These are phyloP conservation scores for Candida pini DNA, from an alignment of 805 yeast genomes.

Conservation along the genomic window DNA sequence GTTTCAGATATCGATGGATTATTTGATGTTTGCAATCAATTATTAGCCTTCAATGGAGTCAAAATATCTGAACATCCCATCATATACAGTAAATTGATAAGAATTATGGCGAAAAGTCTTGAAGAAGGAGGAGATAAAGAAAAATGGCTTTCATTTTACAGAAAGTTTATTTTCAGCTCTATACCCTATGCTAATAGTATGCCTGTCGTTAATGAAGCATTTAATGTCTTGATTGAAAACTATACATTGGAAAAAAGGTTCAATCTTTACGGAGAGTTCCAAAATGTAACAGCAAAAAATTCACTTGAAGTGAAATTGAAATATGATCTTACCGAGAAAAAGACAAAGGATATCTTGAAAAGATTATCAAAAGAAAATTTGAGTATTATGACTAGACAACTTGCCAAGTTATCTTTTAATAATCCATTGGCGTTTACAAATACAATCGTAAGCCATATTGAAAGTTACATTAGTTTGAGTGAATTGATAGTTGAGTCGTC, in stretches of 20 bases:
- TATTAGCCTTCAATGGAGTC: slow-evolving; percentile 51
- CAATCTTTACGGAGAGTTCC: slow-evolving; percentile 76
- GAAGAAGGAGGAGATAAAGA: slow-evolving; percentile 14
- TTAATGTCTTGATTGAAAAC: slow-evolving; percentile 37
- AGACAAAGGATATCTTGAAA: slow-evolving; percentile 72
- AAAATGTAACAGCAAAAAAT: slow-evolving; percentile 50
- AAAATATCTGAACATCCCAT: slow-evolving; percentile 42
- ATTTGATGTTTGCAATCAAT: slow-evolving; percentile 33
- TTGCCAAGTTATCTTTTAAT: slow-evolving; percentile 65
- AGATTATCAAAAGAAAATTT: slow-evolving; percentile 79
- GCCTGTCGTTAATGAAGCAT: slow-evolving; percentile 56
- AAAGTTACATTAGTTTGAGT: slow-evolving; percentile 84
- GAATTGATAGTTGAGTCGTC: slow-evolving; percentile 76
- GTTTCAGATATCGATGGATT: slow-evolving; percentile 39
- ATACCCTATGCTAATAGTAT: slow-evolving; percentile 51
- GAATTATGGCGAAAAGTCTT: slow-evolving; percentile 46
- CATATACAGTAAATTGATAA: slow-evolving; percentile 53
- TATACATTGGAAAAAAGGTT: slow-evolving; percentile 63
- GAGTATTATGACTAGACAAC: slow-evolving; percentile 60
- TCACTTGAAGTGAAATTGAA: slow-evolving; percentile 52
- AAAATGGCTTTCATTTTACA: slow-evolving; percentile 55
- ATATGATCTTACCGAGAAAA: slow-evolving; percentile 64
- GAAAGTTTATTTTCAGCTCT: slow-evolving; percentile 64
- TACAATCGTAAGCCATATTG: slow-evolving; percentile 73
- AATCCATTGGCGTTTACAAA: slow-evolving; percentile 77